Evolutionary conservation across 805 yeast species (phyloP).

Genomic region (Candida nanaspora): DNA sequence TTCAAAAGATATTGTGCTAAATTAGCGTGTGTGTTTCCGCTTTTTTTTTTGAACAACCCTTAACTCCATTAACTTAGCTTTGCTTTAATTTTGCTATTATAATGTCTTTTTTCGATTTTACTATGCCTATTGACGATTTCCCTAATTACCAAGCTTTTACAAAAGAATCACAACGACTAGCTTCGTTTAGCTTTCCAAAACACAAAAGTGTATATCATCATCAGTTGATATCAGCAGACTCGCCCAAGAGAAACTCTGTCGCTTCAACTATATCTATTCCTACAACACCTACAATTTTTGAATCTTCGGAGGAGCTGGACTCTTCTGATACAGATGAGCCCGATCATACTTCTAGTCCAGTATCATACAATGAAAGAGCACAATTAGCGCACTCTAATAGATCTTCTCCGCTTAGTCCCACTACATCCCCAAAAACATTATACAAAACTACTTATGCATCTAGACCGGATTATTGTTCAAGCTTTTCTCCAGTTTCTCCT

Average conservation of each 20-base stretch:
- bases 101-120: neutral
- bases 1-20: too few relatives aligned
- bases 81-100: neutral
- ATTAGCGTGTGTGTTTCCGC: too few relatives aligned
- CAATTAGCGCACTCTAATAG: too few relatives aligned
- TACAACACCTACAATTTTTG: neutral
- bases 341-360: neutral
- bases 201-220: neutral
- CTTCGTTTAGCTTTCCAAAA: neutral
- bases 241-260: neutral
- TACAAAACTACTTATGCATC: too few relatives aligned
- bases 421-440: too few relatives aligned
- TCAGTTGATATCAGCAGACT: neutral
- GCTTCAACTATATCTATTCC: neutral
- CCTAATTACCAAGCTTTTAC: slow-evolving; percentile 5
- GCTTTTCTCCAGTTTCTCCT: too few relatives aligned
- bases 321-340: neutral
- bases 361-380: too few relatives aligned
- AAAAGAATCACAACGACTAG: neutral
- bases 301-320: neutral
- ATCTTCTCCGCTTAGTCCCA: too few relatives aligned
- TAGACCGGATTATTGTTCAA: too few relatives aligned
- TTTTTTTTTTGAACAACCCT: too few relatives aligned
- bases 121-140: slow-evolving; percentile 1
- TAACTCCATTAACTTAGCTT: too few relatives aligned